A percentile compares a stretch with the other conserved stretches of the same genome.
phyloP scores from a whole-genome alignment of 805 yeast genomes.

The Zygotorulaspora sp. region DNA sequence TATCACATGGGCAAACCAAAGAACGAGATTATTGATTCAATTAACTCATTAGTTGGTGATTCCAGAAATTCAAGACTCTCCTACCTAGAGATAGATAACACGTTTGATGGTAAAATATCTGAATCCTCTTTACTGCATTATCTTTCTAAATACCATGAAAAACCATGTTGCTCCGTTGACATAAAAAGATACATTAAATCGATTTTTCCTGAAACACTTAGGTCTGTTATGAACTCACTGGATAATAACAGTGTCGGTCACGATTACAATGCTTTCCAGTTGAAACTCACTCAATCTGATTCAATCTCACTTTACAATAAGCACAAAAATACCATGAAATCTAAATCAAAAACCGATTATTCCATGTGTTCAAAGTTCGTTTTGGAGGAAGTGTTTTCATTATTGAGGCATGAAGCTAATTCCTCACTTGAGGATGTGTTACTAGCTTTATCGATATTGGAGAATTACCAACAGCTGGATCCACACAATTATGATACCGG shows the following conservation, averaged over 20 bases:
- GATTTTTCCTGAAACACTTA: constrained; percentile 24
- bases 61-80: constrained; percentile 60
- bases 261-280: constrained; percentile 42
- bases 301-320: constrained; percentile 38
- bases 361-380: constrained; percentile 65
- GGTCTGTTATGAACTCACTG: constrained; percentile 18
- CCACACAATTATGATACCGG: constrained; percentile 68
- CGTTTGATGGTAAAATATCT: constrained; percentile 18
- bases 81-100: constrained; percentile 41
- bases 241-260: constrained; percentile 41
- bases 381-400: constrained; percentile 46
- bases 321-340: constrained; percentile 36
- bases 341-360: constrained; percentile 59
- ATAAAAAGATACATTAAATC: constrained; percentile 38
- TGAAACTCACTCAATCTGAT: constrained; percentile 18
- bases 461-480: constrained; percentile 50
- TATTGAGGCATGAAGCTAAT: constrained; percentile 20
- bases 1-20: constrained; percentile 46
- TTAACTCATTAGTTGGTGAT: constrained; percentile 26
- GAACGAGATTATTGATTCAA: constrained; percentile 33
- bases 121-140: constrained; percentile 39
- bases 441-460: constrained; percentile 52
- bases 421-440: constrained; percentile 29
- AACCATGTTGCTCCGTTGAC: constrained; percentile 64
- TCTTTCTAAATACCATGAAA: constrained; percentile 45